Percentiles rank a stretch among this genome's conserved stretches.
phyloP scores from a whole-genome alignment of 805 yeast species.

The Diddensiella transvaalensis region DNA sequence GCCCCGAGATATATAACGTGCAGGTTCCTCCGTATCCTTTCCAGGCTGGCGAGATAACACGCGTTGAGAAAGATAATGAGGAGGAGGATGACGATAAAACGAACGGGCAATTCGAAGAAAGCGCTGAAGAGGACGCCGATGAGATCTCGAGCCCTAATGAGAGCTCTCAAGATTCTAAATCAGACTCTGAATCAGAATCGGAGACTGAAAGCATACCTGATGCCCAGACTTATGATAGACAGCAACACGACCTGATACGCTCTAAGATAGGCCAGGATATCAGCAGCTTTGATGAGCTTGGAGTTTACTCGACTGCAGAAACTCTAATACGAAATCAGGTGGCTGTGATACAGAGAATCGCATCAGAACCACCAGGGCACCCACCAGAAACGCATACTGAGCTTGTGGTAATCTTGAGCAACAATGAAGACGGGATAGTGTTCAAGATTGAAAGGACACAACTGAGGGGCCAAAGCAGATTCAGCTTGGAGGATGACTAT shows the following conservation, averaged over 20 bases:
- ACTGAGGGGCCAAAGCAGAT: too few relatives aligned
- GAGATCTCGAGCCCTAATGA: slow-evolving; percentile 1
- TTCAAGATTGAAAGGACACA: too few relatives aligned
- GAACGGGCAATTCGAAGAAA: background rate
- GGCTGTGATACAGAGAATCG: background rate
- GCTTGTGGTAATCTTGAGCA: background rate
- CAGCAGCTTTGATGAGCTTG: background rate
- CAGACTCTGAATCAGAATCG: background rate
- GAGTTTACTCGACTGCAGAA: background rate
- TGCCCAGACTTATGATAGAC: background rate
- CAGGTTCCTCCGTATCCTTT: slow-evolving; percentile 15
- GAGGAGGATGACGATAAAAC: slow-evolving; percentile 1
- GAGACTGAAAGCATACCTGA: background rate
- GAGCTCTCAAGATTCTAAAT: background rate
- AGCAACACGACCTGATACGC: background rate
- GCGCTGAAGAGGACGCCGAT: slow-evolving; percentile 1
- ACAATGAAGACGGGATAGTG: background rate
- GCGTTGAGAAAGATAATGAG: background rate
- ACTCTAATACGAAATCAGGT: background rate
- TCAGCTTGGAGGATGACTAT: too few relatives aligned
- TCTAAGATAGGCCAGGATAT: background rate
- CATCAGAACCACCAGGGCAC: background rate
- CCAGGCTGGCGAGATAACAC: too few relatives aligned
- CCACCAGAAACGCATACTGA: background rate
- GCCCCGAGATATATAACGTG: slow-evolving; percentile 9